phyloP scores from a whole-genome alignment of 495 filamentous ascomycete genomes.

The Hypoxylon cercidicola region DNA sequence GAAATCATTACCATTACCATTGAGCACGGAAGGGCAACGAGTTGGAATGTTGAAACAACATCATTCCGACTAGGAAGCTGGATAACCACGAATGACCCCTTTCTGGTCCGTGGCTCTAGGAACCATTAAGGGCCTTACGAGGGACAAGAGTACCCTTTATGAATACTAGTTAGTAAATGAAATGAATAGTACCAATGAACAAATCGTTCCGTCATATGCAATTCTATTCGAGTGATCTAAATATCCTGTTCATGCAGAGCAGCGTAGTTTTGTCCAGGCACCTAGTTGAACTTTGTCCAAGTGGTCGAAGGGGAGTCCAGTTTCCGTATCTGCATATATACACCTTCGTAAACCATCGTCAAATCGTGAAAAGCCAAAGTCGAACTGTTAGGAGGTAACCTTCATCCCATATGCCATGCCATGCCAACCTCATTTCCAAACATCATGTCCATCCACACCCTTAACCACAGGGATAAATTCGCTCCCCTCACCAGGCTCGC shows the following conservation, averaged over 20 bases:
- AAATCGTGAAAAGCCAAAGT: constrained; percentile 11
- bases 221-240: constrained; percentile 4
- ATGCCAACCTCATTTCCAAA: constrained; percentile 49
- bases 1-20: no score
- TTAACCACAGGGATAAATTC: constrained; percentile 54
- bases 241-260: not conserved
- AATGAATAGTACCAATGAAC: constrained; percentile 1
- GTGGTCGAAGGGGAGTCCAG: not conserved
- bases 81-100: no score
- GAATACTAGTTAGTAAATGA: constrained; percentile 5
- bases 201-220: constrained; percentile 1
- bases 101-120: no score
- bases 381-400: not conserved
- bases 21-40: no score
- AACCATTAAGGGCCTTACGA: not conserved
- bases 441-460: constrained; percentile 51
- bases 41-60: no score
- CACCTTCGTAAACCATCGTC: constrained; percentile 30
- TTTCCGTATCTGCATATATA: constrained; percentile 16
- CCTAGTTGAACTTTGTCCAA: not conserved
- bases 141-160: constrained; percentile 12
- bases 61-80: no score
- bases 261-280: not conserved
- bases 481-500: constrained; percentile 36
- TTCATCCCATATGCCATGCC: constrained; percentile 6